These are phyloP conservation scores for Penicillium sp. DNA, from an alignment of 2,329 filamentous ascomycete species.

Conservation along the genomic window DNA sequence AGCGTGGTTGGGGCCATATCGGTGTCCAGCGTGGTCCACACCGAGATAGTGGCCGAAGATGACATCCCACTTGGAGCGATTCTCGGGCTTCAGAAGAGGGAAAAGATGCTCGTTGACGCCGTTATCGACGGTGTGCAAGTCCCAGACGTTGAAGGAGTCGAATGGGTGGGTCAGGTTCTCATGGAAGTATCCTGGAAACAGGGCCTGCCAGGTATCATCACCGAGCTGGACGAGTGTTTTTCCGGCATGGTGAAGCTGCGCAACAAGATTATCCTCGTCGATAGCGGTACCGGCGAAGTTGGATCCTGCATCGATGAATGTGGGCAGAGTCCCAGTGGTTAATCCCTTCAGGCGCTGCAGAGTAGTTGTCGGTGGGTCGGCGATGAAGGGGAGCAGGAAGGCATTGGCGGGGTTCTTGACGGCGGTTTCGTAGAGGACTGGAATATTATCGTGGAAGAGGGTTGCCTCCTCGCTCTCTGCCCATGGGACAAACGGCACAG, in stretches of 20 bases:
- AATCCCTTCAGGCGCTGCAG: constrained; percentile 89
- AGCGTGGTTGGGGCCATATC: constrained; percentile 88
- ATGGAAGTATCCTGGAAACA: constrained; percentile 94
- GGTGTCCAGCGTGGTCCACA: constrained; percentile 94
- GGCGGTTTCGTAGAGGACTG: constrained; percentile 81
- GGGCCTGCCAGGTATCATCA: constrained; percentile 94
- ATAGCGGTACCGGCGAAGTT: constrained; percentile 95
- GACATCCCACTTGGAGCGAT: constrained; percentile 79
- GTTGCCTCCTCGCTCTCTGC: constrained; percentile 48
- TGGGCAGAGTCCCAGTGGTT: constrained; percentile 91
- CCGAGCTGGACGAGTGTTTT: constrained; percentile 88
- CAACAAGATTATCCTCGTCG: constrained; percentile 80
- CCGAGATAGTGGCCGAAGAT: constrained; percentile 91
- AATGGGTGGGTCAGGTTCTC: constrained; percentile 81
- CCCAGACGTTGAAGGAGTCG: constrained; percentile 98
- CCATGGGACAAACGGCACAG: constrained; percentile 66
- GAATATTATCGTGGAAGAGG: constrained; percentile 83
- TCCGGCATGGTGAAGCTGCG: constrained; percentile 61
- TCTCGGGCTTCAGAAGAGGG: constrained; percentile 68
- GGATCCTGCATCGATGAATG: constrained; percentile 88
- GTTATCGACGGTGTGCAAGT: constrained; percentile 93
- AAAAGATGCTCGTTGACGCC: constrained; percentile 84
- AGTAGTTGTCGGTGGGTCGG: constrained; percentile 91
- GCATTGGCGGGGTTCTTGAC: constrained; percentile 72
- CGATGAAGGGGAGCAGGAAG: constrained; percentile 90